Conservation (phyloP, 257 asterid species). For the Lycium ferocissimum region DNA sequence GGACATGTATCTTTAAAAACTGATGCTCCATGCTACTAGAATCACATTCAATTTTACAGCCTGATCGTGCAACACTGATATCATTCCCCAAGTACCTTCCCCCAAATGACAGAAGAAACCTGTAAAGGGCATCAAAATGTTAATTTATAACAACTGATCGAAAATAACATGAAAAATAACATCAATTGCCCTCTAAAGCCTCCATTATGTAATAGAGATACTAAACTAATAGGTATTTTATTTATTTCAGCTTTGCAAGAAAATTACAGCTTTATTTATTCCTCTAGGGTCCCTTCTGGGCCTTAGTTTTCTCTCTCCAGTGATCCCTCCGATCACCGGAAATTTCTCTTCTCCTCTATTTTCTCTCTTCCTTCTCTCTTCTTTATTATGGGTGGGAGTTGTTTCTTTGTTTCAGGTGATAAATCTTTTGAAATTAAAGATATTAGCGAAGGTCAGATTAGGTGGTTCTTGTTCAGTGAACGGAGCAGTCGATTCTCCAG, state of each 20-base stretch:
- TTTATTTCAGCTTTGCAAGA: constrained; percentile 4
- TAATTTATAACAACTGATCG: neutral
- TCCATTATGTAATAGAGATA: neutral
- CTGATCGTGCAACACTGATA: constrained; percentile 49
- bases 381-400: too few species aligned
- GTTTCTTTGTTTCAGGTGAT: too few species aligned
- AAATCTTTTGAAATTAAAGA: too few species aligned
- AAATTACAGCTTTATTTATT: too few species aligned
- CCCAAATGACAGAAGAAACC: constrained; percentile 85
- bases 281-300: too few species aligned
- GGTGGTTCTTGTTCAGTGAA: too few species aligned
- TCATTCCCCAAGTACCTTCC: constrained; percentile 72
- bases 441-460: too few species aligned
- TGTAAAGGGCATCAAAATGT: constrained; percentile 40
- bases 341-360: too few species aligned
- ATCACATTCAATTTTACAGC: constrained; percentile 50
- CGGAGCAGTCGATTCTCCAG: too few species aligned
- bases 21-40: constrained; percentile 60
- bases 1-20: constrained; percentile 64
- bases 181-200: neutral
- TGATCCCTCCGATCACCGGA: too few species aligned
- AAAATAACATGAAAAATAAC: neutral
- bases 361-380: too few species aligned
- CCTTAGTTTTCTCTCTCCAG: too few species aligned
- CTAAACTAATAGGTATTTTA: neutral